Conservation (phyloP, 169 alveolate species). For the Hepatocystis sp. region DNA sequence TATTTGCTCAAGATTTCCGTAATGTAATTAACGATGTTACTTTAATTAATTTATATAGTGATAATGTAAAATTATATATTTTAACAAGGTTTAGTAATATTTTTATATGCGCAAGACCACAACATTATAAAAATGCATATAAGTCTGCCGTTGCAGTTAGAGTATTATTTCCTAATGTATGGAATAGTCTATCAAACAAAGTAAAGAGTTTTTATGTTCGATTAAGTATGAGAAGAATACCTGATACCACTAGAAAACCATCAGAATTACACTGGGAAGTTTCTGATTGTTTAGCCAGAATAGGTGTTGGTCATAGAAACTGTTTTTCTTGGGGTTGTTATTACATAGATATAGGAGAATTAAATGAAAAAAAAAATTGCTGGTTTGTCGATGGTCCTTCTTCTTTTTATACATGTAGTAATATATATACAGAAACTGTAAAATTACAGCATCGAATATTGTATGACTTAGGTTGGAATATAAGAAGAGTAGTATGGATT, state of each 20-base stretch:
- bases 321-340: slow-evolving; percentile 89
- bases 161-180: slow-evolving; percentile 82
- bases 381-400: slow-evolving; percentile 91
- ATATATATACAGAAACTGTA: slow-evolving; percentile 81
- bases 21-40: slow-evolving; percentile 83
- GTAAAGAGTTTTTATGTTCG: slow-evolving; percentile 84
- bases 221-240: slow-evolving; percentile 87
- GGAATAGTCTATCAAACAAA: slow-evolving; percentile 81
- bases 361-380: slow-evolving; percentile 83
- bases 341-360: slow-evolving; percentile 89
- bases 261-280: slow-evolving; percentile 90
- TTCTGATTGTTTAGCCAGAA: slow-evolving; percentile 81
- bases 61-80: slow-evolving; percentile 80
- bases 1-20: slow-evolving; percentile 87
- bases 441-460: slow-evolving; percentile 88
- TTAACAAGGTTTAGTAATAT: slow-evolving; percentile 83
- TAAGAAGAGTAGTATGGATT: slow-evolving; percentile 86
- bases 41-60: slow-evolving; percentile 82
- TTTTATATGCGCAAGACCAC: slow-evolving; percentile 88
- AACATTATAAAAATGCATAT: slow-evolving; percentile 83
- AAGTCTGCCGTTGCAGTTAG: slow-evolving; percentile 86
- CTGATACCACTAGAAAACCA: slow-evolving; percentile 81
- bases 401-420: slow-evolving; percentile 84
- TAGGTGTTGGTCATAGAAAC: slow-evolving; percentile 87
- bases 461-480: slow-evolving; percentile 88